phyloP scores from a whole-genome alignment of 441 rosid genomes.

The Flueggea neowawraea region DNA sequence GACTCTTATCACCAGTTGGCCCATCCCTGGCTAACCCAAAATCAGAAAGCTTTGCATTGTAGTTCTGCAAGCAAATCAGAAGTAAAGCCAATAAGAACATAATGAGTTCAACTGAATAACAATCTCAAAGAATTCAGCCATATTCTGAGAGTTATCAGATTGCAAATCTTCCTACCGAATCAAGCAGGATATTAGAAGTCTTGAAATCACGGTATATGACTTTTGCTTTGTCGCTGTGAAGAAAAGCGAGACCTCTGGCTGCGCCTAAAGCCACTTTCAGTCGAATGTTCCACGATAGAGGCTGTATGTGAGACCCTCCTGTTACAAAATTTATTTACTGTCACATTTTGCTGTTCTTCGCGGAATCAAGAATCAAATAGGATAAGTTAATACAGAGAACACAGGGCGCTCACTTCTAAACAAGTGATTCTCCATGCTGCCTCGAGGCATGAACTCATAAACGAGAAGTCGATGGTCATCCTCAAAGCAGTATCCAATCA shows the following conservation, averaged over 20 bases:
- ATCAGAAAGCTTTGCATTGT: slow-evolving; percentile 87
- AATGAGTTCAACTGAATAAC: slow-evolving; percentile 5
- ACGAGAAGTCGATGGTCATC: slow-evolving; percentile 76
- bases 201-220: slow-evolving; percentile 82
- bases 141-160: neutral
- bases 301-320: slow-evolving; percentile 72
- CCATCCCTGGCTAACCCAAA: slow-evolving; percentile 87
- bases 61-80: slow-evolving; percentile 35
- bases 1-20: slow-evolving; percentile 73
- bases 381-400: neutral
- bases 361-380: slow-evolving; percentile 4
- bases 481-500: slow-evolving; percentile 78
- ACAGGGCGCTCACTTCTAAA: slow-evolving; percentile 58
- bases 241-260: slow-evolving; percentile 83
- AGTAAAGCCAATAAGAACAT: neutral
- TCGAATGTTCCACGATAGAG: slow-evolving; percentile 73
- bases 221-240: slow-evolving; percentile 55
- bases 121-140: slow-evolving; percentile 3
- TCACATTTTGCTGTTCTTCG: slow-evolving; percentile 51
- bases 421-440: slow-evolving; percentile 83
- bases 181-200: slow-evolving; percentile 73
- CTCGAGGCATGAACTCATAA: slow-evolving; percentile 81
- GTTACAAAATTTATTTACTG: slow-evolving; percentile 22
- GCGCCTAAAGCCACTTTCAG: slow-evolving; percentile 75
- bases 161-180: slow-evolving; percentile 39